These are phyloP conservation scores for Leucosporidium scottii DNA, from an alignment of 768 basidiomycete species.

Conservation along the genomic window DNA sequence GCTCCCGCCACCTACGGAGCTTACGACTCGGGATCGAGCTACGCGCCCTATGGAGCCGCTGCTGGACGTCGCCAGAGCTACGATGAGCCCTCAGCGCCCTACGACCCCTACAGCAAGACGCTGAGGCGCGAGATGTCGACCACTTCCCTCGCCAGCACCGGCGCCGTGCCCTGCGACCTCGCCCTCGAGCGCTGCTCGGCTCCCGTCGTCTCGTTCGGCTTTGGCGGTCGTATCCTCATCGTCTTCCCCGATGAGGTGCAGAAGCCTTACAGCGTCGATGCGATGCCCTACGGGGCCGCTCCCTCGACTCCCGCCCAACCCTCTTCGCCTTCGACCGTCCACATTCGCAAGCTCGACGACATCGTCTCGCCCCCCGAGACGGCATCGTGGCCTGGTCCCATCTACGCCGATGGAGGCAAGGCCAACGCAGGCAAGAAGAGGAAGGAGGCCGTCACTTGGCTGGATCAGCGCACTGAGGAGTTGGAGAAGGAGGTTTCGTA, in stretches of 20 bases:
- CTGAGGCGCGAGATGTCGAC: background rate
- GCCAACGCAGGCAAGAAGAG: slow-evolving; percentile 58
- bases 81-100: slow-evolving; percentile 6
- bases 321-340: slow-evolving; percentile 44
- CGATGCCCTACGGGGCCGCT: slow-evolving; percentile 68
- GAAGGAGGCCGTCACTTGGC: slow-evolving; percentile 77
- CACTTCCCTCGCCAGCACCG: background rate
- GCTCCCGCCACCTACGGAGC: slow-evolving; percentile 3
- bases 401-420: slow-evolving; percentile 62
- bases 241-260: slow-evolving; percentile 55
- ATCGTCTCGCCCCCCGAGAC: slow-evolving; percentile 62
- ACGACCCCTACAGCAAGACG: slow-evolving; percentile 14
- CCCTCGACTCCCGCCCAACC: slow-evolving; percentile 57
- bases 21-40: background rate
- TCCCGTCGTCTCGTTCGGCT: slow-evolving; percentile 82
- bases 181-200: slow-evolving; percentile 26
- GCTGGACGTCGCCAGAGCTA: background rate
- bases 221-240: slow-evolving; percentile 82
- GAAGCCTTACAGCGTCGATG: slow-evolving; percentile 44
- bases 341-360: slow-evolving; percentile 60
- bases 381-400: slow-evolving; percentile 71
- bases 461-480: slow-evolving; percentile 67
- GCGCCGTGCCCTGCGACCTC: slow-evolving; percentile 14
- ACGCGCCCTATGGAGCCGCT: background rate
- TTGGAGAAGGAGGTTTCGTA: slow-evolving; percentile 70